Evolutionary conservation across 2,329 filamentous ascomycete species (phyloP).

Genomic region (Paracorniculantispora psalliotae): DNA sequence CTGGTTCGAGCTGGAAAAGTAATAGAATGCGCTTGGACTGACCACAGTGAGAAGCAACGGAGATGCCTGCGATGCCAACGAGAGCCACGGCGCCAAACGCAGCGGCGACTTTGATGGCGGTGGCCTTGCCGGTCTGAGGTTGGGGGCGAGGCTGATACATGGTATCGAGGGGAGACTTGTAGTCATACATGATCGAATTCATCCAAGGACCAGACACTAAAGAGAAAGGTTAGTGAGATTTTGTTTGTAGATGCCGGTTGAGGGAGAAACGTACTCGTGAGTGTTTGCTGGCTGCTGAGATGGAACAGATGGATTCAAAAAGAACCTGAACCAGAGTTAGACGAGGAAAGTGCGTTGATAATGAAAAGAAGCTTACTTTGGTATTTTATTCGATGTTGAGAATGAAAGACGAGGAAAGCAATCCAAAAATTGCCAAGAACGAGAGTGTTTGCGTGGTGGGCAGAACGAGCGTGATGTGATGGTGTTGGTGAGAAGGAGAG

Average conservation of each 20-base stretch:
- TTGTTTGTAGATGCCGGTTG: too few relatives aligned
- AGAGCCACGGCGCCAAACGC: conserved; percentile 4
- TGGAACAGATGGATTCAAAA: not conserved
- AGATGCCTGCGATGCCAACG: not conserved
- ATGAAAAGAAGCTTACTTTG: not conserved
- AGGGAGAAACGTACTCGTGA: not conserved
- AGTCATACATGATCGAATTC: not conserved
- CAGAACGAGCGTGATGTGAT: conserved; percentile 9
- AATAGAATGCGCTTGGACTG: not conserved
- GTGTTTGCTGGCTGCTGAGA: not conserved
- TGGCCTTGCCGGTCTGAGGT: not conserved
- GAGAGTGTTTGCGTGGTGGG: not conserved
- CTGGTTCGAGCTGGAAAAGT: not conserved
- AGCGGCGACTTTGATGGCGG: not conserved
- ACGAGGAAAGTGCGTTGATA: too few relatives aligned
- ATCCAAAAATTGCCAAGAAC: conserved; percentile 1
- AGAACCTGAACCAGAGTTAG: not conserved
- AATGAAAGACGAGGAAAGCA: not conserved
- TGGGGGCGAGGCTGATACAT: not conserved
- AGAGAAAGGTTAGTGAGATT: too few relatives aligned
- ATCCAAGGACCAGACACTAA: not conserved
- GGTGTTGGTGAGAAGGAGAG: not conserved
- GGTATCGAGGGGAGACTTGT: not conserved
- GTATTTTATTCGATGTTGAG: not conserved
- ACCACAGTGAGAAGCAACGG: conserved; percentile 6